These are phyloP conservation scores for Eugenia klotzschiana DNA, from an alignment of 441 rosid genomes.

Conservation along the genomic window DNA sequence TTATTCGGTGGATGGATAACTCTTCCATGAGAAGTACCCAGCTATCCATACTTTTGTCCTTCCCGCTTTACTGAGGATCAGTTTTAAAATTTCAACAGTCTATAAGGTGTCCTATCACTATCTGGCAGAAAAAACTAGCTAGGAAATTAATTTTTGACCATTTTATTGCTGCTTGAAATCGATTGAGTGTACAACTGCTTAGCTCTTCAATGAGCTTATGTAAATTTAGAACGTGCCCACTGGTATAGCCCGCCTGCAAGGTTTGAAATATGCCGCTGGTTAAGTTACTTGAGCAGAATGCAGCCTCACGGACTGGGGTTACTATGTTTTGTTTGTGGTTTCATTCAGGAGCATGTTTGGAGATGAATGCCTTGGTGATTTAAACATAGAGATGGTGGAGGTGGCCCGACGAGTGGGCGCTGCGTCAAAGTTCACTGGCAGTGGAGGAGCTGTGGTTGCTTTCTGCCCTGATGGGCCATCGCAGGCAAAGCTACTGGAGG, in stretches of 20 bases:
- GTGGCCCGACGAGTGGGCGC: slow-evolving; percentile 66
- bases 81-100: neutral
- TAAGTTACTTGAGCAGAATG: neutral
- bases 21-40: neutral
- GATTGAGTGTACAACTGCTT: neutral
- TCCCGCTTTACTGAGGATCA: neutral
- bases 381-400: slow-evolving; percentile 89
- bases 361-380: slow-evolving; percentile 53
- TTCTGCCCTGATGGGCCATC: slow-evolving; percentile 57
- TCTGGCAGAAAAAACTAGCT: neutral
- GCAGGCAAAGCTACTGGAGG: slow-evolving; percentile 55
- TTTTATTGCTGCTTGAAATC: neutral
- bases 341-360: slow-evolving; percentile 64
- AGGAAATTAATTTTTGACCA: neutral
- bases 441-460: slow-evolving; percentile 87
- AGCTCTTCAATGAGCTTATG: neutral
- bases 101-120: neutral
- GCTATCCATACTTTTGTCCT: neutral
- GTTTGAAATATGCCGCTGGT: neutral
- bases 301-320: neutral
- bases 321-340: neutral
- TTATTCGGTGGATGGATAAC: neutral
- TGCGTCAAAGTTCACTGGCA: slow-evolving; percentile 82
- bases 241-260: neutral
- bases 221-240: neutral